Base-by-base conservation (phyloP, 2,329 filamentous ascomycete species). In the Penicillium aurantiogriseum region DNA sequence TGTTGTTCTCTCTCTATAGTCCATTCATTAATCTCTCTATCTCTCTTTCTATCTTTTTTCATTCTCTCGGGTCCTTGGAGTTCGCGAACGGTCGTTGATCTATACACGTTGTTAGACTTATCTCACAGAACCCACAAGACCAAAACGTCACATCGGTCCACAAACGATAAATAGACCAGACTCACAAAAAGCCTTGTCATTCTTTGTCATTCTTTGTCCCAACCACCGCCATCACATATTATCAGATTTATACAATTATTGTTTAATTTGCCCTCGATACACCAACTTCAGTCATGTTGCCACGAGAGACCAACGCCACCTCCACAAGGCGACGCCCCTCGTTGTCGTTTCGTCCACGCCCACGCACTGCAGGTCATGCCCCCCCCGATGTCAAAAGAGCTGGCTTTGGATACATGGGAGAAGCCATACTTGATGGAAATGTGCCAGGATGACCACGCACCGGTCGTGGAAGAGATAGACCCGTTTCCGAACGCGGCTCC, bases 241-340 rank as follows among this genome's bases (percentile, higher is more conserved):
- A 31, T 46, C 47, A 39, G 38, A 56, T 55, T 39, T 42, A 57
- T 49, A 42, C 39, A 51, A 39, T 56, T 45, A 21, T 40, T 60
- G 31, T n/a, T 44, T 52, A 59, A 56, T 57, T 63, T 47, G 50
- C 52, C 54, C 43, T 43, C 19, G 44, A 25, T 43, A 53, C 50
- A 59, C 36, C 48, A 48, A 21, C 19, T 29, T 36, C 31, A 62
- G 54, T 58, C 51, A 74, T 74, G 71, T 64, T 68, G 56, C 67
- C 69, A 58, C 65, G 69, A 64, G 73, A 76, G 47, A 60, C 63
- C 7, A 63, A 51, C 46, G 56, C 65, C 29, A 57, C 67, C 56
- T 63, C 72, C 29, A 62, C 71, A 38, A 68, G 69, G 33, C 72
- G 74, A 57, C 72, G 74, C 60, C 69, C 75, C 31, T 78, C 77